Base-by-base conservation (phyloP, 2,329 filamentous ascomycete genomes). In the Alternaria gansuensis region DNA sequence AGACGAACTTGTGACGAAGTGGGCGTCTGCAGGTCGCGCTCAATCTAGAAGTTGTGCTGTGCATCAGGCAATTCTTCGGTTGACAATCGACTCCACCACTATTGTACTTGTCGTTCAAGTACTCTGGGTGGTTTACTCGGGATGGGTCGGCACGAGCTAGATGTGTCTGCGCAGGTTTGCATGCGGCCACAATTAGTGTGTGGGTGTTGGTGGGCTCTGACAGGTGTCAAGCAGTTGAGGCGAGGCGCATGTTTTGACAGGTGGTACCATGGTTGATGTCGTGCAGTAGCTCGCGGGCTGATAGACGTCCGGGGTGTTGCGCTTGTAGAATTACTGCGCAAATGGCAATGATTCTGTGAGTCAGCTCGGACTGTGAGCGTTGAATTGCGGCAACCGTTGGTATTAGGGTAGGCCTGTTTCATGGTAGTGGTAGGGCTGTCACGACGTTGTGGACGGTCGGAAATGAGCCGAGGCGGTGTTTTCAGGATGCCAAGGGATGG, bases 181-280 rank as follows among this genome's bases (percentile, higher is more conserved):
- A 33, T 48, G 44, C 36, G 21, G 23, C 29, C 10, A n/a, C 23
- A 2, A 9, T 44, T 44, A 36, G 40, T 33, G 44, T 48, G 31
- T 26, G 21, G 31, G 29, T 31, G 13, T 48, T 9, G 17, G 29
- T 48, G 44, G 14, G 26, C n/a, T 33, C 28, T 31, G 39, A 17
- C 34, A 41, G 51, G 39, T 49, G 44, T 33, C 31, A 21, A 14
- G 50, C 31, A 34, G 44, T 23, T 13, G 44, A 33, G 46, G 39
- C 28, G 40, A 39, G 48, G 39, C 39, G 51, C 14, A 23, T 34
- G 31, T 29, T 9, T 37, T 41, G 46, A 28, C 40, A 52, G 26
- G 45, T 21, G 26, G 43, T 54, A 58, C 54, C 54, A 60, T 53
- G 45, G 46, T 59, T 55, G 51, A 59, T 62, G 59, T 62, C 55